phyloP scores from a whole-genome alignment of 2,329 filamentous ascomycete genomes.

The Apiospora malaysiana region DNA sequence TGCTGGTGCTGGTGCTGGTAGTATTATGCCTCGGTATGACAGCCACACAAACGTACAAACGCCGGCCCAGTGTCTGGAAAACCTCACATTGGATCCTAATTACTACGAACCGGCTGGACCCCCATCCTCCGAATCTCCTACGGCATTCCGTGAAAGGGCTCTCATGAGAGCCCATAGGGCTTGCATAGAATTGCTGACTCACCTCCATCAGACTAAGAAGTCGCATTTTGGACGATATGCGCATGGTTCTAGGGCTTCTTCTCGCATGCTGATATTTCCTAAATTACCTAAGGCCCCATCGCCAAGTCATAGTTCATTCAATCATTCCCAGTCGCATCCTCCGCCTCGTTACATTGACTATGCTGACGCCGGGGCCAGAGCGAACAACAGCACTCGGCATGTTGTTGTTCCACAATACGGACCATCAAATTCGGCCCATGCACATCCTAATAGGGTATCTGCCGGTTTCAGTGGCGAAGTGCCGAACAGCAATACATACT shows the following conservation, averaged over 20 bases:
- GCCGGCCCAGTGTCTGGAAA: slow-evolving; percentile 40
- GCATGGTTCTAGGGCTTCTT: slow-evolving; percentile 44
- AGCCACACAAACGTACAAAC: slow-evolving; percentile 33
- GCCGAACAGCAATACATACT: slow-evolving; percentile 29
- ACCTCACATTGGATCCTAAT: slow-evolving; percentile 39
- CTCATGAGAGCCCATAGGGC: slow-evolving; percentile 73
- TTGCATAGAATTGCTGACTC: slow-evolving; percentile 73
- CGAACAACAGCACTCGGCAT: slow-evolving; percentile 5
- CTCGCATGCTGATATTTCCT: slow-evolving; percentile 61
- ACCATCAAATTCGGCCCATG: slow-evolving; percentile 17
- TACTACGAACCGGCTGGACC: slow-evolving; percentile 31
- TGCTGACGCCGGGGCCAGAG: slow-evolving; percentile 26
- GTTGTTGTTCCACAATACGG: slow-evolving; percentile 23
- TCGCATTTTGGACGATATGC: slow-evolving; percentile 46
- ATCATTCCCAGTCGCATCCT: slow-evolving; percentile 29
- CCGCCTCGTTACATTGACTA: slow-evolving; percentile 26
- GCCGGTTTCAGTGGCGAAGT: not conserved
- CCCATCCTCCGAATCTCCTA: slow-evolving; percentile 36
- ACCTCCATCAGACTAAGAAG: slow-evolving; percentile 66
- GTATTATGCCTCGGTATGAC: slow-evolving; percentile 1
- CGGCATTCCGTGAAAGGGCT: slow-evolving; percentile 69
- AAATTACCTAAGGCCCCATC: slow-evolving; percentile 50
- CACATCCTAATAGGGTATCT: not conserved
- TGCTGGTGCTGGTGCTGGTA: slow-evolving; percentile 25
- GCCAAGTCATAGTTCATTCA: slow-evolving; percentile 27